A percentile compares a stretch with the other conserved stretches of the same genome.
These are phyloP conservation scores for Perkinsus olseni DNA, from an alignment of 169 alveolate species.

Conservation along the genomic window DNA sequence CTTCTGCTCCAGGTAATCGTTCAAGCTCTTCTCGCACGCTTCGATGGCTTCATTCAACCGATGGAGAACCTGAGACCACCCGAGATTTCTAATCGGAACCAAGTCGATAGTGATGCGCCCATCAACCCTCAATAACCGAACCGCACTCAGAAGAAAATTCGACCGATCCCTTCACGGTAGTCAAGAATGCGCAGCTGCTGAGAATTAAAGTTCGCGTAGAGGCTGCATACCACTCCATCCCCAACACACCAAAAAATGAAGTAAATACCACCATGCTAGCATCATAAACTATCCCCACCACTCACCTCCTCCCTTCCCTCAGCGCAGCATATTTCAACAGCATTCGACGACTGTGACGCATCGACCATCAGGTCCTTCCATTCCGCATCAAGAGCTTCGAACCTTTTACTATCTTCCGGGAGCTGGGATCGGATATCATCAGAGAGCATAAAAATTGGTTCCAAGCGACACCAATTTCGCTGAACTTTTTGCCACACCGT, in stretches of 20 bases:
- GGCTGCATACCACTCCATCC: too few relatives aligned
- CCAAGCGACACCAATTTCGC: slow-evolving; percentile 83
- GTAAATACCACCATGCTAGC: too few relatives aligned
- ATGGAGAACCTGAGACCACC: slow-evolving; percentile 24
- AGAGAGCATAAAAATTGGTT: slow-evolving; percentile 86
- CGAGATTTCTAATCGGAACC: too few relatives aligned
- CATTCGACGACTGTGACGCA: slow-evolving; percentile 75
- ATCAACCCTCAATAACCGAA: too few relatives aligned
- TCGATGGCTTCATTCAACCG: slow-evolving; percentile 75
- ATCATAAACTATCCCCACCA: not conserved
- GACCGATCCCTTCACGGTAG: too few relatives aligned
- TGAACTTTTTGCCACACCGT: slow-evolving; percentile 87
- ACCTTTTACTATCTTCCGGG: slow-evolving; percentile 87
- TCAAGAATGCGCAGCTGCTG: too few relatives aligned
- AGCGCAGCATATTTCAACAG: slow-evolving; percentile 77
- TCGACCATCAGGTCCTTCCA: slow-evolving; percentile 87
- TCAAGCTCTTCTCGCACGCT: slow-evolving; percentile 86
- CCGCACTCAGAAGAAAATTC: too few relatives aligned
- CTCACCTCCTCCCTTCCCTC: slow-evolving; percentile 78
- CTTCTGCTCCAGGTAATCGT: slow-evolving; percentile 87
- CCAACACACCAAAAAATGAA: too few relatives aligned
- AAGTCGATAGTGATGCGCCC: too few relatives aligned
- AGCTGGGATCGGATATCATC: slow-evolving; percentile 90
- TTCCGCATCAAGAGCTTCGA: slow-evolving; percentile 80
- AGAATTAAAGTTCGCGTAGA: too few relatives aligned